These are phyloP conservation scores for Didymella keratinophila DNA, from an alignment of 2,329 filamentous ascomycete genomes.

Conservation along the genomic window DNA sequence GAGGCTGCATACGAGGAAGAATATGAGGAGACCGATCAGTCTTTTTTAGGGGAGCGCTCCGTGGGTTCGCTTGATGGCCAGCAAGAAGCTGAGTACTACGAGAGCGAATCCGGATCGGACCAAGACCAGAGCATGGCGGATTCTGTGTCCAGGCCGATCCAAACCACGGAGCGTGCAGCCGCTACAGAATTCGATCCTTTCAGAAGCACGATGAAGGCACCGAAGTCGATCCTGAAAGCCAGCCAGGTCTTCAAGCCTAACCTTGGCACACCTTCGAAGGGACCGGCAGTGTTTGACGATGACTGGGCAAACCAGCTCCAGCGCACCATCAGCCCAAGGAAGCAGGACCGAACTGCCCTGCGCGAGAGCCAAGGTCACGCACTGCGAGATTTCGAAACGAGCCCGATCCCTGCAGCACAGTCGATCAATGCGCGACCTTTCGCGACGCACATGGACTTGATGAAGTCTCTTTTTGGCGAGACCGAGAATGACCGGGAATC, in stretches of 20 bases:
- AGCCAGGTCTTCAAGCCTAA: constrained; percentile 42
- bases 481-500: constrained; percentile 61
- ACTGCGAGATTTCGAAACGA: constrained; percentile 58
- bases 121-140: constrained; percentile 78
- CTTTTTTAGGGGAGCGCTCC: constrained; percentile 95
- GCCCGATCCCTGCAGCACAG: constrained; percentile 43
- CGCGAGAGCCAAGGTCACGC: constrained; percentile 69
- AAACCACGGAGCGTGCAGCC: constrained; percentile 74
- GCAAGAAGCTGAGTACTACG: constrained; percentile 69
- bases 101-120: constrained; percentile 75
- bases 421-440: constrained; percentile 65
- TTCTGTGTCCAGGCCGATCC: constrained; percentile 76
- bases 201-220: constrained; percentile 46
- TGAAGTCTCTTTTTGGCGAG: constrained; percentile 90
- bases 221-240: constrained; percentile 60
- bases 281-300: constrained; percentile 67
- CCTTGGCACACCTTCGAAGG: constrained; percentile 63
- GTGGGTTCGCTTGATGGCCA: constrained; percentile 73
- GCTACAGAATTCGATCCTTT: constrained; percentile 42
- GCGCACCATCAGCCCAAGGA: constrained; percentile 91
- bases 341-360: constrained; percentile 82
- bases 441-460: constrained; percentile 89
- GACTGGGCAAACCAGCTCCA: constrained; percentile 95
- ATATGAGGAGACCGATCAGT: constrained; percentile 65
- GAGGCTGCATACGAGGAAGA: constrained; percentile 62